These are phyloP conservation scores for Coniella vitis DNA, from an alignment of 2,329 filamentous ascomycete genomes.

Conservation along the genomic window DNA sequence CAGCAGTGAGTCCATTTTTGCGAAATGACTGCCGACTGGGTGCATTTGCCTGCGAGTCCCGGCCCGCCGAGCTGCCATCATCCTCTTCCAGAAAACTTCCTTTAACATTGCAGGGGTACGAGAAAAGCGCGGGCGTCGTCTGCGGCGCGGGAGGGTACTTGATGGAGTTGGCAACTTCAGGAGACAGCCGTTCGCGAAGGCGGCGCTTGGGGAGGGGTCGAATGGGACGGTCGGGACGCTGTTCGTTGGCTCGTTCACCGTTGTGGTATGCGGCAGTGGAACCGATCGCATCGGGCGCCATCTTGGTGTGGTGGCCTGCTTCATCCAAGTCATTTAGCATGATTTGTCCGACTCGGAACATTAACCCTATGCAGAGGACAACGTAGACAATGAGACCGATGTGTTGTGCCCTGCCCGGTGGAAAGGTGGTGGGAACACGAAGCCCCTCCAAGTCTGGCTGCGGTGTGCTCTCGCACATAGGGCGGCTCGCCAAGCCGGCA, in stretches of 20 bases:
- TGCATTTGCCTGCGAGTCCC: conserved; percentile 25
- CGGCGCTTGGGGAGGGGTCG: conserved; percentile 84
- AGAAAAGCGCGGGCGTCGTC: conserved; percentile 67
- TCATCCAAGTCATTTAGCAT: conserved; percentile 18
- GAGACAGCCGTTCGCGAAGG: conserved; percentile 78
- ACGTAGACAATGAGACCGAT: conserved; percentile 2
- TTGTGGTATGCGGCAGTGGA: conserved; percentile 49
- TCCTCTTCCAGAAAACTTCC: conserved; percentile 24
- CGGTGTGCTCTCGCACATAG: background rate
- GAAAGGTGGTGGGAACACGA: background rate
- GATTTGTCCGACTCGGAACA: conserved; percentile 24
- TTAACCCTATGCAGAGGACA: conserved; percentile 6
- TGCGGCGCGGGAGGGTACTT: conserved; percentile 73
- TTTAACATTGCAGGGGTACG: conserved; percentile 56
- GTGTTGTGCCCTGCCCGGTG: background rate
- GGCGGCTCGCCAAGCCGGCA: background rate
- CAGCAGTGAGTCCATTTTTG: conserved; percentile 47
- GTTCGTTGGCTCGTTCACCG: background rate
- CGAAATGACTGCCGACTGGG: conserved; percentile 32
- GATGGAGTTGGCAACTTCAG: conserved; percentile 76
- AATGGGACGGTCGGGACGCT: conserved; percentile 79
- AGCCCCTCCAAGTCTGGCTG: background rate
- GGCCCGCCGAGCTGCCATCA: conserved; percentile 31
- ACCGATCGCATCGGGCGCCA: conserved; percentile 70
- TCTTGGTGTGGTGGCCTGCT: conserved; percentile 42